Evolutionary conservation across 495 filamentous ascomycete species (phyloP), one percentile per base, ranked within the genome.

Genomic region (Aspergillus funiculosus): DNA sequence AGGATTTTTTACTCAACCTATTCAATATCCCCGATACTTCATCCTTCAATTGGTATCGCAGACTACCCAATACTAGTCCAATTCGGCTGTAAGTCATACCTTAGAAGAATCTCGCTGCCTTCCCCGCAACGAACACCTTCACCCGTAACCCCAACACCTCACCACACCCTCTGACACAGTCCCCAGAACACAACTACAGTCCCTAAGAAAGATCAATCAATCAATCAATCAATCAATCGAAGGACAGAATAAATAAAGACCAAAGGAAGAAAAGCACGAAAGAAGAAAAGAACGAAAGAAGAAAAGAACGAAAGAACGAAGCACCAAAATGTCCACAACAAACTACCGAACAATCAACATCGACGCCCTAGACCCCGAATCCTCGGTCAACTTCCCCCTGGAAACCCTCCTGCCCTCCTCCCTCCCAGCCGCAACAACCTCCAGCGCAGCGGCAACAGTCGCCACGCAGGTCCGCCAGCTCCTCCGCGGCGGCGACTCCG

Each of bases 341-440:
- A 84, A 85, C 74, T 95, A 87, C 81, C 86, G 89, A 62, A 94
- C 87, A 56, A 91, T 95, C 75, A 87, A 95, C 73, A 82, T 95
- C 69, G 89, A 95, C 67, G 77, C 80, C 52, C 79, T 91, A 43
- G 83, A 89, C 66, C 85, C 88, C n/a, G 89, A 95, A 67, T 85
- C 85, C 46, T 73, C 83, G 34, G 69, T 78, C 60, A 95, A 94
- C 76, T 95, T 95, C 72, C 83, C 89, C 58, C 77, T 85, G 56
- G 74, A 81, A 37, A 81, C 87, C 13, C 80, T 95, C 41, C 79
- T 85, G 51, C 85, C 87, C 10, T 68, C 80, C n/a, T 76, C 82
- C 36, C 60, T 71, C 32, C 68, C 69, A 3, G 64, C 79, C 43
- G 75, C 85, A 49, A 74, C 79, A 35, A 79, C 76, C 53, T 81